These are phyloP conservation scores for Nakaseomyces bracarensis DNA, from an alignment of 1,139 yeast genomes.

Conservation along the genomic window DNA sequence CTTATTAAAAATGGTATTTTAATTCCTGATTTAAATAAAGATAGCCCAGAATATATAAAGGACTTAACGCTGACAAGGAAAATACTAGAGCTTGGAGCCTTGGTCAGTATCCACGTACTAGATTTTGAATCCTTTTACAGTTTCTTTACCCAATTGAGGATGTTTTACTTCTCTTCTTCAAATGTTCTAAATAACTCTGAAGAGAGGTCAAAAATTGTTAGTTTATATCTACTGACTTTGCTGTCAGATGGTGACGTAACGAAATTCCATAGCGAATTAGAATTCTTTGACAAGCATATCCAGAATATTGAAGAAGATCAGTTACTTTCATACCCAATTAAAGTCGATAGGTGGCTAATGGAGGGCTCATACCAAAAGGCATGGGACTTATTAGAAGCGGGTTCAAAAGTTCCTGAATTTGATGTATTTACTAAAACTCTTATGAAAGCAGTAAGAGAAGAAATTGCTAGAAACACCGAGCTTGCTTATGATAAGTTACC, in stretches of 20 bases:
- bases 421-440: conserved; percentile 54
- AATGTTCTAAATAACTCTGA: conserved; percentile 43
- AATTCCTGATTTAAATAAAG: conserved; percentile 46
- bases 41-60: conserved; percentile 39
- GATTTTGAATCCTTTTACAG: conserved; percentile 62
- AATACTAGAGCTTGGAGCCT: conserved; percentile 80
- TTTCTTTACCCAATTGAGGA: conserved; percentile 65
- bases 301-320: conserved; percentile 51
- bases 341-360: conserved; percentile 87
- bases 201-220: conserved; percentile 68
- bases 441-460: conserved; percentile 68
- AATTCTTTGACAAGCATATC: conserved; percentile 50
- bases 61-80: conserved; percentile 75
- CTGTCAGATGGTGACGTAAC: conserved; percentile 80
- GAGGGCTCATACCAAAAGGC: conserved; percentile 95
- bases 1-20: conserved; percentile 69
- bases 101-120: conserved; percentile 58
- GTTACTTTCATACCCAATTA: conserved; percentile 71
- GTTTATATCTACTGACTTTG: conserved; percentile 66
- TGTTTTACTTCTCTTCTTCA: conserved; percentile 50
- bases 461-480: conserved; percentile 82
- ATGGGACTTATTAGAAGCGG: conserved; percentile 57
- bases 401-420: conserved; percentile 42
- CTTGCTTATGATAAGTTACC: conserved; percentile 71
- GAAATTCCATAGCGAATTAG: conserved; percentile 83